Conservation (phyloP, 2,329 filamentous ascomycete genomes). For the Talaromyces sp. region DNA sequence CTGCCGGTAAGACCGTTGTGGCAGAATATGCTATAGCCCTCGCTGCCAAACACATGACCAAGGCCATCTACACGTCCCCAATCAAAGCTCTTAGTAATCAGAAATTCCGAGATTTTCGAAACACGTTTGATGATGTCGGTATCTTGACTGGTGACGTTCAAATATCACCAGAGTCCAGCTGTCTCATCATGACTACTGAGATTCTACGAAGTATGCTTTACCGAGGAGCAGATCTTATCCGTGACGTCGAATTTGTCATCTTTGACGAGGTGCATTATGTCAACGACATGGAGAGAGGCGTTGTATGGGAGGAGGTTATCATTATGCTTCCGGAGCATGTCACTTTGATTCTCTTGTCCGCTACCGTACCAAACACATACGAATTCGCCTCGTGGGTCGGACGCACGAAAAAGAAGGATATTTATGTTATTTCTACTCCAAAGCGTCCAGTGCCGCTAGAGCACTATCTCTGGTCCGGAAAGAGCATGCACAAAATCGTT, state of each 20-base stretch:
- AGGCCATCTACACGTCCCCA: slow-evolving; percentile 97
- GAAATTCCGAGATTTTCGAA: slow-evolving; percentile 93
- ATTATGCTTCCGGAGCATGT: slow-evolving; percentile 99
- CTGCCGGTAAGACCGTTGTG: slow-evolving; percentile 95
- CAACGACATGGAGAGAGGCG: slow-evolving; percentile 90
- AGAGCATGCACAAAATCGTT: slow-evolving; percentile 91
- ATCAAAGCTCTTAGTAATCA: slow-evolving; percentile 99
- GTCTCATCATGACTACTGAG: slow-evolving; percentile 98
- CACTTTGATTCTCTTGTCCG: slow-evolving; percentile 89
- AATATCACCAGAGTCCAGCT: slow-evolving; percentile 95
- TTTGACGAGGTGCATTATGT: slow-evolving; percentile 99
- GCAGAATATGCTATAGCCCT: slow-evolving; percentile 97
- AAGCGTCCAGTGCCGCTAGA: slow-evolving; percentile 94
- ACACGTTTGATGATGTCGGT: slow-evolving; percentile 89
- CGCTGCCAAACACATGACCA: slow-evolving; percentile 98
- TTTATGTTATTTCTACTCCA: slow-evolving; percentile 96
- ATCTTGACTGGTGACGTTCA: slow-evolving; percentile 97
- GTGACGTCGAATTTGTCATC: slow-evolving; percentile 97
- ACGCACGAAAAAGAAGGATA: slow-evolving; percentile 96
- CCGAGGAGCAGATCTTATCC: slow-evolving; percentile 88
- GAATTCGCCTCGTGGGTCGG: slow-evolving; percentile 99
- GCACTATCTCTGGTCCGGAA: slow-evolving; percentile 94
- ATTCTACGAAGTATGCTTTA: slow-evolving; percentile 98
- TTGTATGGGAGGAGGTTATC: slow-evolving; percentile 99
- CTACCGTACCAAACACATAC: slow-evolving; percentile 94